phyloP scores from a whole-genome alignment of 768 basidiomycete genomes.

The Dioszegia crocea region DNA sequence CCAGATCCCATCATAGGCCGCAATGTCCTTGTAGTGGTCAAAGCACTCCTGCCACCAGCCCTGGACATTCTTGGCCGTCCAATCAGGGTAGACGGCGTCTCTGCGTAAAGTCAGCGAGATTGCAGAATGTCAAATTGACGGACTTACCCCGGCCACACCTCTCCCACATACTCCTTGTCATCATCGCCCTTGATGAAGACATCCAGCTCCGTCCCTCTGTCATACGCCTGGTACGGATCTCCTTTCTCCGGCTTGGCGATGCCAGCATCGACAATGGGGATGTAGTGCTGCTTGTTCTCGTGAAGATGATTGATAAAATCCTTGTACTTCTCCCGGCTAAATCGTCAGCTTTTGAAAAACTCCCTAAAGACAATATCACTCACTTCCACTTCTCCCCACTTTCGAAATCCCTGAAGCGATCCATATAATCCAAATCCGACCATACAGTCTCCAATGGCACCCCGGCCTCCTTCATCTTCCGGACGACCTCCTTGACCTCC shows the following conservation, averaged over 20 bases:
- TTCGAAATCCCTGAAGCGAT: slow-evolving; percentile 40
- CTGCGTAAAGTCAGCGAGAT: background rate
- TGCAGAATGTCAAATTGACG: background rate
- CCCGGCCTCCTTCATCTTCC: slow-evolving; percentile 62
- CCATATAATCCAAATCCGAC: slow-evolving; percentile 43
- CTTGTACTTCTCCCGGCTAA: slow-evolving; percentile 27
- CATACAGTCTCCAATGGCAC: slow-evolving; percentile 68
- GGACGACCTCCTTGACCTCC: slow-evolving; percentile 59
- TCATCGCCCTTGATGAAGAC: slow-evolving; percentile 73
- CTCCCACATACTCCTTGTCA: slow-evolving; percentile 65
- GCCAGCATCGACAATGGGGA: slow-evolving; percentile 46
- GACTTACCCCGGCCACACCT: slow-evolving; percentile 51
- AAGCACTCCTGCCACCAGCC: slow-evolving; percentile 10
- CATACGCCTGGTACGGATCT: slow-evolving; percentile 56
- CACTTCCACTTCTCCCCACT: slow-evolving; percentile 35
- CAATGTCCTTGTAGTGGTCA: background rate
- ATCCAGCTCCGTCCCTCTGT: slow-evolving; percentile 58
- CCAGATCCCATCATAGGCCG: slow-evolving; percentile 10
- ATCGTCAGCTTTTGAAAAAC: background rate
- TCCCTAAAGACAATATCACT: background rate
- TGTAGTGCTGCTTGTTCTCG: slow-evolving; percentile 43
- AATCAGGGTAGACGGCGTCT: slow-evolving; percentile 63
- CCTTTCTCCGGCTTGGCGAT: slow-evolving; percentile 9
- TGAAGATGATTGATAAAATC: slow-evolving; percentile 41
- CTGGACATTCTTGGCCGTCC: slow-evolving; percentile 51